These are phyloP conservation scores for Quercus phellos DNA, from an alignment of 331 rosid genomes.

Conservation along the genomic window DNA sequence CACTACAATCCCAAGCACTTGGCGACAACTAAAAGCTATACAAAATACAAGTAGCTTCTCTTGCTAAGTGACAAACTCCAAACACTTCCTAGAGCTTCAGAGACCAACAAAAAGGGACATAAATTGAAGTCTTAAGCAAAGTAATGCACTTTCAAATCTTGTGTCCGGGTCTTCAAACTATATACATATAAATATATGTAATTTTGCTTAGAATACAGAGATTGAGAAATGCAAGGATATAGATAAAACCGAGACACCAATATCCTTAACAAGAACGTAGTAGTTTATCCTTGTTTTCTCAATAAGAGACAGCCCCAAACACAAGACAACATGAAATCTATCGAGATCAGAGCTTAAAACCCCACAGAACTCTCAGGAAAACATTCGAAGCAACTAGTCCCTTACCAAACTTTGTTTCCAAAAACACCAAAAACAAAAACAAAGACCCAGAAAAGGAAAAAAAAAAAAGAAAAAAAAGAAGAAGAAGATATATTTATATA, in stretches of 20 bases:
- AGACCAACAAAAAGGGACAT: constrained; percentile 2
- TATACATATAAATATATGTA: neutral
- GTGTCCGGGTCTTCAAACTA: constrained; percentile 9
- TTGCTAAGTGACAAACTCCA: neutral
- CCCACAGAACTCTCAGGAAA: neutral
- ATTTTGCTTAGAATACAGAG: constrained; percentile 5
- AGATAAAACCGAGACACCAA: constrained; percentile 19
- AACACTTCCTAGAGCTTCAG: constrained; percentile 10
- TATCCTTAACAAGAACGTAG: constrained; percentile 31
- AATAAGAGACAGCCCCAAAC: constrained; percentile 42
- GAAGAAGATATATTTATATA: too few relatives aligned
- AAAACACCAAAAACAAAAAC: neutral
- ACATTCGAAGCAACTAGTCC: neutral
- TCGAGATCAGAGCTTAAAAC: constrained; percentile 55
- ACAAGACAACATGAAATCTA: constrained; percentile 40
- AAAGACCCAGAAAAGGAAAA: too few relatives aligned
- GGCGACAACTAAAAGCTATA: neutral
- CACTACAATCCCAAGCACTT: neutral
- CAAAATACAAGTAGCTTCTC: constrained; percentile 1
- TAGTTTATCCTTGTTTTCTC: constrained; percentile 26
- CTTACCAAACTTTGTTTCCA: constrained; percentile 10
- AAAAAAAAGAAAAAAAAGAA: too few relatives aligned
- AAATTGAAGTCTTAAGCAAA: constrained; percentile 5
- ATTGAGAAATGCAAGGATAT: constrained; percentile 4
- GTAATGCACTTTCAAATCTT: constrained; percentile 14